Evolutionary conservation across 2,329 filamentous ascomycete species (phyloP).

Genomic region (Metarhizium brunneum): DNA sequence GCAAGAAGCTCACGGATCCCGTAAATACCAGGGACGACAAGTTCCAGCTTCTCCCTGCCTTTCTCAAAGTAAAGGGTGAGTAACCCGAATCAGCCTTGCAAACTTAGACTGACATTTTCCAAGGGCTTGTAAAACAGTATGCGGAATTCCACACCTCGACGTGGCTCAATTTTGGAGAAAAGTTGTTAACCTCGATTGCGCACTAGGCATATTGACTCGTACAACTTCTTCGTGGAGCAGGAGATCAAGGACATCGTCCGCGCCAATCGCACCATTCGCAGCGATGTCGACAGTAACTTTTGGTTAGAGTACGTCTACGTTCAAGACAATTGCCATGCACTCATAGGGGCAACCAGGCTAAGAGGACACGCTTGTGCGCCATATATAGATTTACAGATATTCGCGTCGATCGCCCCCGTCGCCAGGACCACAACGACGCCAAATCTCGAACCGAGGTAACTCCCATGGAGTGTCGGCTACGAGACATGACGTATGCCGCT

Average conservation of each 20-base stretch:
- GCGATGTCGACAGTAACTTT: conserved; percentile 87
- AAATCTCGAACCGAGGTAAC: conserved; percentile 68
- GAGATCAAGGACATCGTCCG: conserved; percentile 96
- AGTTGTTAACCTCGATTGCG: conserved; percentile 9
- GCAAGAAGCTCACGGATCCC: conserved; percentile 56
- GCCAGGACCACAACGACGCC: conserved; percentile 64
- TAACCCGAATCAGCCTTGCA: conserved; percentile 1
- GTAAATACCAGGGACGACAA: conserved; percentile 71
- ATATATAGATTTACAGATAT: conserved; percentile 67
- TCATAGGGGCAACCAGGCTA: not conserved
- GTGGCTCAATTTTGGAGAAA: not conserved
- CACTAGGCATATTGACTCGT: conserved; percentile 79
- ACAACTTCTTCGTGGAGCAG: conserved; percentile 95
- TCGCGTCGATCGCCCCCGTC: conserved; percentile 71
- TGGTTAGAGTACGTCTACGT: conserved; percentile 58
- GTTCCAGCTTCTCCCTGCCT: conserved; percentile 94
- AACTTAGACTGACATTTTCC: not conserved
- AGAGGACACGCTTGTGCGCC: conserved; percentile 11
- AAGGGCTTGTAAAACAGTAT: conserved; percentile 77
- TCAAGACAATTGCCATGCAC: conserved; percentile 10
- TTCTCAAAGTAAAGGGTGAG: conserved; percentile 85
- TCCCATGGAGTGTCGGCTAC: conserved; percentile 90
- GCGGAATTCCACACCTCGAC: conserved; percentile 11
- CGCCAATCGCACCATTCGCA: conserved; percentile 79
- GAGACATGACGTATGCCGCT: conserved; percentile 96